Conservation (phyloP, 2,329 filamentous ascomycete genomes). For the Leptographium galeiforme region DNA sequence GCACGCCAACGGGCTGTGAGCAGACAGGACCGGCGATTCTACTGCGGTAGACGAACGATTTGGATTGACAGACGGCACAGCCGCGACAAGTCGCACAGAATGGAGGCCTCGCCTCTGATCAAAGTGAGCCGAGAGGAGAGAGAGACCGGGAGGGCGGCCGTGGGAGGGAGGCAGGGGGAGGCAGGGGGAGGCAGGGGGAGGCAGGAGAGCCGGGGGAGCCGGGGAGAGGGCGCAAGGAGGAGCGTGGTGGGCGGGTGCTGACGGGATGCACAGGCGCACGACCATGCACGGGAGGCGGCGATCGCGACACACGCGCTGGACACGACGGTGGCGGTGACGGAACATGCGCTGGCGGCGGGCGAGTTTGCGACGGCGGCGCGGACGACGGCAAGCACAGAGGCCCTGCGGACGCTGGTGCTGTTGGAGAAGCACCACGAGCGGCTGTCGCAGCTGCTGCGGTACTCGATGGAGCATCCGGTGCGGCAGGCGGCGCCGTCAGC, state of each 20-base stretch:
- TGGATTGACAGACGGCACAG: background rate
- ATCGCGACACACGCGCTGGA: constrained; percentile 61
- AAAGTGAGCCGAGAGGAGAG: background rate
- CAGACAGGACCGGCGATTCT: too few species aligned
- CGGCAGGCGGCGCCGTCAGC: constrained; percentile 13
- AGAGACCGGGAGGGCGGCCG: too few species aligned
- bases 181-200: background rate
- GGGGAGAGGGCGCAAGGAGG: background rate
- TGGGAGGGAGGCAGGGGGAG: background rate
- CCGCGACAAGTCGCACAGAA: background rate
- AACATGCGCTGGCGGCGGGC: constrained; percentile 76
- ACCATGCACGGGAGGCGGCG: constrained; percentile 75
- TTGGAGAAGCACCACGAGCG: constrained; percentile 80
- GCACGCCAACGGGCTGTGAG: too few species aligned
- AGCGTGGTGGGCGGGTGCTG: background rate
- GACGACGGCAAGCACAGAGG: constrained; percentile 54
- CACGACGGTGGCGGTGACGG: constrained; percentile 69
- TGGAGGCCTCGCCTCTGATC: constrained; percentile 3
- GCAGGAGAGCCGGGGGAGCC: background rate
- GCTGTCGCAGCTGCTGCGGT: constrained; percentile 68
- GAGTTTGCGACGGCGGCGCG: constrained; percentile 79
- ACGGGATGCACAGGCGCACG: constrained; percentile 50
- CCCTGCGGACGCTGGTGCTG: constrained; percentile 68
- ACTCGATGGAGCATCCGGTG: constrained; percentile 43
- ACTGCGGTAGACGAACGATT: background rate